Percentiles rank a stretch among this genome's conserved stretches.
Conservation (phyloP, 768 basidiomycete genomes). For the Galerina sulciceps region DNA sequence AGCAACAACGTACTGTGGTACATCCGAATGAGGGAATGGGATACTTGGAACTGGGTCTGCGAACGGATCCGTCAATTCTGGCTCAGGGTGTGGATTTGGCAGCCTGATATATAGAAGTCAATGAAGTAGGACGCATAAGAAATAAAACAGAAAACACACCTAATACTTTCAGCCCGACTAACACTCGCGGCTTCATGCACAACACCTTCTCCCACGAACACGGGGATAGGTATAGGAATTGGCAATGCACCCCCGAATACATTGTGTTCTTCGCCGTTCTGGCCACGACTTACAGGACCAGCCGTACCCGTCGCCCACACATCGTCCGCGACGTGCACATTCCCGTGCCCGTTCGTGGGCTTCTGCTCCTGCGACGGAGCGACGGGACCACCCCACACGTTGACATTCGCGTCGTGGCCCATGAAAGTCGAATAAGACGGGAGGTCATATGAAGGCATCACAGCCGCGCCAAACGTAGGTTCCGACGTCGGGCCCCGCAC, state of each 20-base stretch:
- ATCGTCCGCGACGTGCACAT: slow-evolving; percentile 1
- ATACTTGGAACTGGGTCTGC: slow-evolving; percentile 34
- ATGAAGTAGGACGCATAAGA: neutral
- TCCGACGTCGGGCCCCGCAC: neutral
- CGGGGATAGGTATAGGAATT: slow-evolving; percentile 14
- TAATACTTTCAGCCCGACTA: slow-evolving; percentile 15
- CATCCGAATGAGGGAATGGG: slow-evolving; percentile 22
- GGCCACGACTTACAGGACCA: neutral
- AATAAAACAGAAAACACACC: slow-evolving; percentile 2
- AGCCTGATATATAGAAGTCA: slow-evolving; percentile 4
- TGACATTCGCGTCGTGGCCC: slow-evolving; percentile 1
- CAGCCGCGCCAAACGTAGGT: slow-evolving; percentile 12
- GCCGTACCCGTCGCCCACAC: slow-evolving; percentile 4
- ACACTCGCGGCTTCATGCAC: slow-evolving; percentile 2
- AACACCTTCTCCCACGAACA: neutral
- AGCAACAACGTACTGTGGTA: slow-evolving; percentile 33
- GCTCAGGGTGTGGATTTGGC: slow-evolving; percentile 23
- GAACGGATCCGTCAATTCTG: slow-evolving; percentile 34
- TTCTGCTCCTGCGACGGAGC: too few relatives aligned
- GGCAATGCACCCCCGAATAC: neutral
- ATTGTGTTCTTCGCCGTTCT: slow-evolving; percentile 1
- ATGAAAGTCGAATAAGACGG: slow-evolving; percentile 7
- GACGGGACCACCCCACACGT: too few relatives aligned
- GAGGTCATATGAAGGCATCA: slow-evolving; percentile 15
- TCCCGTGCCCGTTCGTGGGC: neutral